Evolutionary conservation across 192 early-diverging fungal genomes (phyloP).

Genomic region (Rhizophagus sp.): DNA sequence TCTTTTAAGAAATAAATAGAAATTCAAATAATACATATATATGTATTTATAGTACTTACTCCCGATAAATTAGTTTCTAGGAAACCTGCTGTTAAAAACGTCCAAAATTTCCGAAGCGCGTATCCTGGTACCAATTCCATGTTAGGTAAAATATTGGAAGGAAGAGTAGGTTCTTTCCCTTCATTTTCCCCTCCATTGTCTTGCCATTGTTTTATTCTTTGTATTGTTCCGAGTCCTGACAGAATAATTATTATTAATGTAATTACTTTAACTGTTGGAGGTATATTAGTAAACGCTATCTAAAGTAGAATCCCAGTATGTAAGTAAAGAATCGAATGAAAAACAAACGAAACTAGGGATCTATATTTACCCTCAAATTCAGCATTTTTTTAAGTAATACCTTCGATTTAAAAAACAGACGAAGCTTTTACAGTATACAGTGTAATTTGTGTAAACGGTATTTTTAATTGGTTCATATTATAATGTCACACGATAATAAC

Average conservation of each 20-base stretch:
- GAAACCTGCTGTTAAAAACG: conserved; percentile 59
- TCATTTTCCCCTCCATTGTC: neutral
- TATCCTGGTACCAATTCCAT: conserved; percentile 43
- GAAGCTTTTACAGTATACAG: no score
- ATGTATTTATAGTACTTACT: conserved; percentile 36
- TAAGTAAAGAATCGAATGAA: no score
- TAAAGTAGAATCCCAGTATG: neutral
- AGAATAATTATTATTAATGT: conserved; percentile 22
- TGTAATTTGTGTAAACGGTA: no score
- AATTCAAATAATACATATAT: neutral
- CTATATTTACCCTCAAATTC: no score
- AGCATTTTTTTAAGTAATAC: no score
- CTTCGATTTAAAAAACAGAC: no score
- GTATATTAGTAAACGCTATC: conserved; percentile 36
- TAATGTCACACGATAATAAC: no score
- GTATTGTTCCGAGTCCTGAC: conserved; percentile 27
- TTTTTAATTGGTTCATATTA: no score
- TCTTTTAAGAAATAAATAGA: no score
- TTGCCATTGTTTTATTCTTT: conserved; percentile 25
- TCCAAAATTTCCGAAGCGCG: conserved; percentile 48
- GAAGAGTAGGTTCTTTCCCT: neutral
- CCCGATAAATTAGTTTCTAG: conserved; percentile 52
- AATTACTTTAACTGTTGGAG: conserved; percentile 37
- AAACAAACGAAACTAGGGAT: no score
- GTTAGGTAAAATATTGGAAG: conserved; percentile 24